Evolutionary conservation across 768 basidiomycete species (phyloP).

Genomic region (Suillus lakei): DNA sequence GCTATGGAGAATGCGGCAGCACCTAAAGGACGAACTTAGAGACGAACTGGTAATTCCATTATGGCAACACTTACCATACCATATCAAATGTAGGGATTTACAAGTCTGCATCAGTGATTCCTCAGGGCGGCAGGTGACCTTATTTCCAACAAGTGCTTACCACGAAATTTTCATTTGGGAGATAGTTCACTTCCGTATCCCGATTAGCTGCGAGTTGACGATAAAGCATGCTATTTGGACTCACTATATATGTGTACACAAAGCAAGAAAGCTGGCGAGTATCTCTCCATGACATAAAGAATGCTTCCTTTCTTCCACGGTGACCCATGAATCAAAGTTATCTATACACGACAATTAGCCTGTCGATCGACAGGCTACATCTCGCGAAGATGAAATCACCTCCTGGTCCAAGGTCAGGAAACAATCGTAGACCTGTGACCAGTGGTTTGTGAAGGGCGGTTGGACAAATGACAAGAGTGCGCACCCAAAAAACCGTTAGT

Average conservation of each 20-base stretch:
- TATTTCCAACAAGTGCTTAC: background rate
- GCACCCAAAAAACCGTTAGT: background rate
- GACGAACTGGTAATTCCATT: background rate
- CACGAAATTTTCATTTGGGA: background rate
- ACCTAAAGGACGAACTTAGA: background rate
- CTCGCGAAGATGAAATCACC: background rate
- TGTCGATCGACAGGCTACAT: background rate
- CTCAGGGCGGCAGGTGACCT: background rate
- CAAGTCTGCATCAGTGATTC: background rate
- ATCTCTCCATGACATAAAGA: background rate
- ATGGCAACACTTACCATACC: background rate
- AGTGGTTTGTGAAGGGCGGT: background rate
- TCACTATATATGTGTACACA: background rate
- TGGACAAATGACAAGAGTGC: background rate
- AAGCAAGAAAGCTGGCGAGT: background rate
- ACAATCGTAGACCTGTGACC: background rate
- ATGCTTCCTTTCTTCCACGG: background rate
- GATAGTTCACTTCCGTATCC: slow-evolving; percentile 2
- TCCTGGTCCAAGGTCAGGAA: slow-evolving; percentile 7
- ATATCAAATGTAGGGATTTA: background rate
- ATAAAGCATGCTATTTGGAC: background rate
- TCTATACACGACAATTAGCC: background rate
- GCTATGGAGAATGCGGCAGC: background rate
- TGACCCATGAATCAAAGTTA: background rate
- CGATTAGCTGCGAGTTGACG: background rate